Evolutionary conservation across 306 rosid species (phyloP).

Genomic region (Prunus dulcis): DNA sequence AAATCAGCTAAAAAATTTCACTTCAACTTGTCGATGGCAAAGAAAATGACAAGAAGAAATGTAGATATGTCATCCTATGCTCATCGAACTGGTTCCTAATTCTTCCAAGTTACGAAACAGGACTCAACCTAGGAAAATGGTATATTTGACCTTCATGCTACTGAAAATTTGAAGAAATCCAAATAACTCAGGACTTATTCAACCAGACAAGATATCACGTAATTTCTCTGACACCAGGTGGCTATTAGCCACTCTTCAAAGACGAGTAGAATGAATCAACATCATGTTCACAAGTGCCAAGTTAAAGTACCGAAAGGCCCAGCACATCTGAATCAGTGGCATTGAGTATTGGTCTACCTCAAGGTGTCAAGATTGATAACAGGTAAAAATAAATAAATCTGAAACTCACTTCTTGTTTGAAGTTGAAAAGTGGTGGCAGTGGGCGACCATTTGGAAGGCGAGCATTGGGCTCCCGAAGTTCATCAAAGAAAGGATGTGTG

Average conservation of each 20-base stretch:
- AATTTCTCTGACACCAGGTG: neutral
- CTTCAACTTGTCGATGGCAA: neutral
- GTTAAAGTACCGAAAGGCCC: neutral
- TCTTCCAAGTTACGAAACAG: neutral
- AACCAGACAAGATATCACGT: neutral
- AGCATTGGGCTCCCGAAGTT: slow-evolving; percentile 83
- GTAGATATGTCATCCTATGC: neutral
- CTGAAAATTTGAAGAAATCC: neutral
- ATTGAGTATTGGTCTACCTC: neutral
- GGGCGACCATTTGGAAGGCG: slow-evolving; percentile 84
- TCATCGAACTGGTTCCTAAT: neutral
- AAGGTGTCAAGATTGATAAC: neutral
- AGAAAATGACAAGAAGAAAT: neutral
- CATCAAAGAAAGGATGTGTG: slow-evolving; percentile 88
- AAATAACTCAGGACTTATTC: neutral
- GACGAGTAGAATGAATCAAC: neutral
- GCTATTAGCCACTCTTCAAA: neutral
- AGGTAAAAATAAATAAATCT: neutral
- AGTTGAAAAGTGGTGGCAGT: slow-evolving; percentile 82
- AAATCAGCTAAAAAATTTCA: neutral
- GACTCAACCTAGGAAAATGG: neutral
- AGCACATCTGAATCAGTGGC: neutral
- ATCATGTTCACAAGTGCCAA: neutral
- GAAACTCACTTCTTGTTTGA: slow-evolving; percentile 82
- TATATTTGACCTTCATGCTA: neutral